Base-by-base conservation (phyloP, 1,139 yeast species). In the Debaryomyces nepalensis region DNA sequence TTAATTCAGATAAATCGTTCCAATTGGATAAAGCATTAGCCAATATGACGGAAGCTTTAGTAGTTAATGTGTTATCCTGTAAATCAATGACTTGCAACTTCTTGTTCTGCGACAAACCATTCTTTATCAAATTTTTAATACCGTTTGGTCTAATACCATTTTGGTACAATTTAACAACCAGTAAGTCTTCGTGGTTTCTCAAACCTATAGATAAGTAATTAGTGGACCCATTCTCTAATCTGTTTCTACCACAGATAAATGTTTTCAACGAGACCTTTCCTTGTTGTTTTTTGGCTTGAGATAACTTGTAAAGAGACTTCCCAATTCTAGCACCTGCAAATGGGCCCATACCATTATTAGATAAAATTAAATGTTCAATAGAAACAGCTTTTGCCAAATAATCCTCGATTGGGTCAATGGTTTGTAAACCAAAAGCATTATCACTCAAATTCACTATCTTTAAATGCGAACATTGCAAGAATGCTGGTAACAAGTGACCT, bases 271-370 rank as follows among this genome's bases (percentile, higher is more conserved):
- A 74, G 22, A 71, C 68, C 39, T 66, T 63, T 26, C 68, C 66
- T 27, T 68, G 61, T 21, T 67, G 66, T 49, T 73, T 65, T 64
- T 88, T 87, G 46, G 81, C 82, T 38, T 66, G 64, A n/a, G 95
- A 82, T 53, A 91, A 76, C 55, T 77, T 76, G 66, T 75, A 88
- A 45, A 93, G 77, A 4, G 96, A 88, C 51, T 81, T 81, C 46
- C 97, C 99, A 51, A 93, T 87, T 63, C 96, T 79, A 41, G 95
- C 85, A 54, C 99, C 99, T 0, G 98, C 96, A 64, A 86, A 87
- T 22, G 99, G 99, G 16, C 99, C 99, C 82, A 93, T 84, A 42
- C 99, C 99, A 63, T 95, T 93, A 67, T 93, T 93, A 37, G 97
- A 86, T 50, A 95, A 73, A 50, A 88, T 83, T 62, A 95, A 77